Evolutionary conservation across 495 filamentous ascomycete genomes (phyloP).

Genomic region (Symbiotaphrina buchneri): DNA sequence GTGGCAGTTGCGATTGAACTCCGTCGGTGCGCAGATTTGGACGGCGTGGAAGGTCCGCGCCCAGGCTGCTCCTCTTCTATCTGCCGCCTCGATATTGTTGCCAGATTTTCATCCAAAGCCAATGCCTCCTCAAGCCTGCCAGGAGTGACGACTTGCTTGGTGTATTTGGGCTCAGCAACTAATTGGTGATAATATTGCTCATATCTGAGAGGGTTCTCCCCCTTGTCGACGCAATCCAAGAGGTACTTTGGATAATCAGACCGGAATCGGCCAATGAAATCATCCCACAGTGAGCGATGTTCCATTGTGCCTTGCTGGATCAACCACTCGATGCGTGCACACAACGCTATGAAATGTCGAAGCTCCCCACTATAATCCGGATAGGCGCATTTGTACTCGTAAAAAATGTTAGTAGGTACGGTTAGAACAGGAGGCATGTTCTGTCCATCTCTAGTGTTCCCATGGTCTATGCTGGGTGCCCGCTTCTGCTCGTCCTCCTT

Average conservation of each 20-base stretch:
- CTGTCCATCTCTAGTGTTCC: neutral
- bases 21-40: neutral
- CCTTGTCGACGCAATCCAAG: constrained; percentile 2
- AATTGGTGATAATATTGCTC: neutral
- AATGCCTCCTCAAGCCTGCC: neutral
- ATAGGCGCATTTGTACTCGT: constrained; percentile 8
- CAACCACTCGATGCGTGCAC: constrained; percentile 7
- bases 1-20: neutral
- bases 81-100: too few species aligned
- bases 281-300: constrained; percentile 12
- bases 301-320: constrained; percentile 7
- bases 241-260: constrained; percentile 9
- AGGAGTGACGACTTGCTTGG: neutral
- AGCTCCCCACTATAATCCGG: constrained; percentile 9
- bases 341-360: constrained; percentile 9
- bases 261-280: constrained; percentile 10
- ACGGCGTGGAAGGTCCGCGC: neutral
- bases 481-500: neutral
- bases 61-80: neutral
- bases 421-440: neutral
- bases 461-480: neutral
- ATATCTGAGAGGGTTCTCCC: constrained; percentile 6
- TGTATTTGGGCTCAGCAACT: neutral
- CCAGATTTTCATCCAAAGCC: neutral
- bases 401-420: constrained; percentile 4